phyloP scores from a whole-genome alignment of 164 flowering plant species.

The Buxus sempervirens region DNA sequence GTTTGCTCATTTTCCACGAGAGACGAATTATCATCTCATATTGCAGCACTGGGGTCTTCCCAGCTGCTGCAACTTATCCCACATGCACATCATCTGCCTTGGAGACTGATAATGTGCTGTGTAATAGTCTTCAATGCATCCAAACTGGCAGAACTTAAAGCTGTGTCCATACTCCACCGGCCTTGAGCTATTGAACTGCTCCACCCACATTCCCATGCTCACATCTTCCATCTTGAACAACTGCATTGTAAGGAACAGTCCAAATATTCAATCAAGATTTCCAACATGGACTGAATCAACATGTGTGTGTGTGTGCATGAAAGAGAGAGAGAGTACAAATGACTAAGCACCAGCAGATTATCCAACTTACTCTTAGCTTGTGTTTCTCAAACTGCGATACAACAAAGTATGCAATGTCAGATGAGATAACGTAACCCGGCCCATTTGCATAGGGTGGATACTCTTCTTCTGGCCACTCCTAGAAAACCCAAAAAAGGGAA shows the following conservation, averaged over 20 bases:
- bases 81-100: slow-evolving; percentile 75
- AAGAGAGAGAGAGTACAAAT: not conserved
- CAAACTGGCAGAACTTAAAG: slow-evolving; percentile 66
- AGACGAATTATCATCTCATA: slow-evolving; percentile 45
- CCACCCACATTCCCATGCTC: slow-evolving; percentile 94
- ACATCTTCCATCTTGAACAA: slow-evolving; percentile 89
- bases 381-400: slow-evolving; percentile 67
- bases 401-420: slow-evolving; percentile 60
- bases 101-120: slow-evolving; percentile 90
- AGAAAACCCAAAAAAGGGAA: slow-evolving; percentile 13
- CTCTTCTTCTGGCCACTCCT: slow-evolving; percentile 89
- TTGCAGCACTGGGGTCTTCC: slow-evolving; percentile 67
- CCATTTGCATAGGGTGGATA: slow-evolving; percentile 93
- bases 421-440: slow-evolving; percentile 72
- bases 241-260: slow-evolving; percentile 27
- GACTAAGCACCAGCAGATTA: not conserved
- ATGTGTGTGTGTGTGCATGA: not conserved
- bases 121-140: slow-evolving; percentile 68
- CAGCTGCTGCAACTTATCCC: slow-evolving; percentile 49
- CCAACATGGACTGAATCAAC: not conserved
- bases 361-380: slow-evolving; percentile 49
- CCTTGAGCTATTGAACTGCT: slow-evolving; percentile 52
- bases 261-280: slow-evolving; percentile 1
- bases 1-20: not conserved
- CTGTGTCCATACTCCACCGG: slow-evolving; percentile 59